These are phyloP conservation scores for Solanum infundibuliforme DNA, from an alignment of 257 asterid species.

Conservation along the genomic window DNA sequence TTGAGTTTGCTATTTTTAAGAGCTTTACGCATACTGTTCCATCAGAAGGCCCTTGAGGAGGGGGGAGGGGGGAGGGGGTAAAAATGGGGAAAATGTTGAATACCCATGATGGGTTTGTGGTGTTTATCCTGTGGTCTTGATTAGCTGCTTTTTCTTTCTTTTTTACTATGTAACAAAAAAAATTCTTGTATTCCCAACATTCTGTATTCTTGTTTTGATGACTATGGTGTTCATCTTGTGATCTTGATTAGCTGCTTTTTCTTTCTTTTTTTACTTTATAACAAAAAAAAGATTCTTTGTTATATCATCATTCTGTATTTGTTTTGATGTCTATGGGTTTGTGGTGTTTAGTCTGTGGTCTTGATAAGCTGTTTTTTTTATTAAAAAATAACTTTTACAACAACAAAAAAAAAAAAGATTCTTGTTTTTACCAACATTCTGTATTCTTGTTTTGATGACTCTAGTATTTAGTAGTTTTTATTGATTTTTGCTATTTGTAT, in stretches of 20 bases:
- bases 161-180: not conserved
- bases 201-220: not conserved
- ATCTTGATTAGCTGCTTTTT: too few relatives aligned
- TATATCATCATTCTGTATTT: too few relatives aligned
- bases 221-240: not conserved
- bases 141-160: not conserved
- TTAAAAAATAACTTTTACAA: rapidly evolving
- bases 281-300: too few relatives aligned
- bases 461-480: not conserved
- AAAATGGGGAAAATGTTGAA: not conserved
- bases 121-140: constrained; percentile 9
- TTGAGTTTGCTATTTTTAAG: not conserved
- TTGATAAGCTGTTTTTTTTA: too few relatives aligned
- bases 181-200: too few relatives aligned
- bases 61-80: not conserved
- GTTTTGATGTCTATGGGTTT: too few relatives aligned
- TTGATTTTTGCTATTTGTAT: not conserved
- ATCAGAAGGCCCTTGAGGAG: not conserved
- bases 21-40: not conserved
- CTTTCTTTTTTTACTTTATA: too few relatives aligned
- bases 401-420: too few relatives aligned
- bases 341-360: too few relatives aligned
- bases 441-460: too few relatives aligned
- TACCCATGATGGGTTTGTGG: constrained; percentile 12
- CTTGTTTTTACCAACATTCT: too few relatives aligned